Percentiles rank a stretch among this genome's conserved stretches.
Evolutionary conservation across 192 early-diverging fungal genomes (phyloP).

Genomic region (Rhizophagus sp.): DNA sequence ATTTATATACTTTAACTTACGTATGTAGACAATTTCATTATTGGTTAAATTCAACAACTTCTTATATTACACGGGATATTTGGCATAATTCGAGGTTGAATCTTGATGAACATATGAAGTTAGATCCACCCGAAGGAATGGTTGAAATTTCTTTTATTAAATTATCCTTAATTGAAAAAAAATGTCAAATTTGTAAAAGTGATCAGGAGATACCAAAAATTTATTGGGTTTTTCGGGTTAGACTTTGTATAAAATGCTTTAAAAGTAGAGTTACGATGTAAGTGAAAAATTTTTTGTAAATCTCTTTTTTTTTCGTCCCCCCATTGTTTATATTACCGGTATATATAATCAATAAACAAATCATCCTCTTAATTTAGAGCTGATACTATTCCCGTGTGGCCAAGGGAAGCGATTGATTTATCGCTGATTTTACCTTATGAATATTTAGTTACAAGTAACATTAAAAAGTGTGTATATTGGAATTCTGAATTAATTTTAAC

Average conservation of each 20-base stretch:
- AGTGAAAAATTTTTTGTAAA: neutral
- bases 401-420: neutral
- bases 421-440: neutral
- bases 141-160: conserved; percentile 9
- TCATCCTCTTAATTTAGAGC: neutral
- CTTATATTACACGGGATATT: neutral
- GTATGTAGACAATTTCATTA: conserved; percentile 16
- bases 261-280: neutral
- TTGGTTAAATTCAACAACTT: neutral
- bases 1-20: neutral
- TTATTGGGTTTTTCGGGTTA: conserved; percentile 19
- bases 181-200: conserved; percentile 19
- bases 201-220: neutral
- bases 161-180: conserved; percentile 1
- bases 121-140: conserved; percentile 9
- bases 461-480: neutral
- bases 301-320: neutral
- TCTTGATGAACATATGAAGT: neutral
- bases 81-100: neutral
- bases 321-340: too few species aligned
- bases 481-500: neutral
- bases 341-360: too few species aligned
- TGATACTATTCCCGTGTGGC: neutral
- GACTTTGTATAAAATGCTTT: conserved; percentile 4
- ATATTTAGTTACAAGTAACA: neutral